phyloP scores from a whole-genome alignment of 345 rosid species.

The Mallotus nudiflorus region DNA sequence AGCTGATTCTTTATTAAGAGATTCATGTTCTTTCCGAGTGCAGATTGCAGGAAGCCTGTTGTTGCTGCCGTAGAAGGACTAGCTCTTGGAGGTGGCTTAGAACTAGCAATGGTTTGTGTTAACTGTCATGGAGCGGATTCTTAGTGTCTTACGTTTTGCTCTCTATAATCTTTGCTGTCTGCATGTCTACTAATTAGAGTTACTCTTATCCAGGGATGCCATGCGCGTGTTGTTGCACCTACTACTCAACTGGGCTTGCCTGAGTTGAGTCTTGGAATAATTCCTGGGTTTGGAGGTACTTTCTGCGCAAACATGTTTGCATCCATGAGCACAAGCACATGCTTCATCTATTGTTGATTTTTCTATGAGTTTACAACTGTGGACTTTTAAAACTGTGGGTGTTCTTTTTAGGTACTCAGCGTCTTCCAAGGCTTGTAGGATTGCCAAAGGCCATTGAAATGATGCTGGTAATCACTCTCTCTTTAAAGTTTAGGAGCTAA shows the following conservation, averaged over 20 bases:
- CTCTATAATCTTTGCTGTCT: not conserved
- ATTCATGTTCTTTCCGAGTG: slow-evolving; percentile 21
- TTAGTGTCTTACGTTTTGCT: slow-evolving; percentile 3
- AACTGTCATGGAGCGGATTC: not conserved
- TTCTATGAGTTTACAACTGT: slow-evolving; percentile 8
- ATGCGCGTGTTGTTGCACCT: slow-evolving; percentile 82
- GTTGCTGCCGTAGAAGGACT: slow-evolving; percentile 97
- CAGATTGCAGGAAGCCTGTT: slow-evolving; percentile 87
- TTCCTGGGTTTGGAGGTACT: slow-evolving; percentile 96
- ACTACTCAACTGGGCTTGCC: slow-evolving; percentile 86
- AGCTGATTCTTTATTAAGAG: slow-evolving; percentile 1
- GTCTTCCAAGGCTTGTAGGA: slow-evolving; percentile 93
- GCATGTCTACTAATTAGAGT: not conserved
- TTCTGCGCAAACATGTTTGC: not conserved
- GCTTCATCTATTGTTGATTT: slow-evolving; percentile 2
- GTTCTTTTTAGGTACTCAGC: slow-evolving; percentile 78
- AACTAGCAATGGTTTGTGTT: slow-evolving; percentile 75
- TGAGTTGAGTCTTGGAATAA: slow-evolving; percentile 83
- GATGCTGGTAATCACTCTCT: slow-evolving; percentile 59
- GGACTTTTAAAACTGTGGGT: slow-evolving; percentile 8
- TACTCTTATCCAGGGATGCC: slow-evolving; percentile 63
- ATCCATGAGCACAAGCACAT: not conserved
- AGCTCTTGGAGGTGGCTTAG: slow-evolving; percentile 99
- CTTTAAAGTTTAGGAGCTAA: not conserved
- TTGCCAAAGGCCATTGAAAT: slow-evolving; percentile 83